A percentile compares a stretch with the other conserved stretches of the same genome.
phyloP scores from a whole-genome alignment of 2,329 filamentous ascomycete species.

The Waltergamsia citrina region DNA sequence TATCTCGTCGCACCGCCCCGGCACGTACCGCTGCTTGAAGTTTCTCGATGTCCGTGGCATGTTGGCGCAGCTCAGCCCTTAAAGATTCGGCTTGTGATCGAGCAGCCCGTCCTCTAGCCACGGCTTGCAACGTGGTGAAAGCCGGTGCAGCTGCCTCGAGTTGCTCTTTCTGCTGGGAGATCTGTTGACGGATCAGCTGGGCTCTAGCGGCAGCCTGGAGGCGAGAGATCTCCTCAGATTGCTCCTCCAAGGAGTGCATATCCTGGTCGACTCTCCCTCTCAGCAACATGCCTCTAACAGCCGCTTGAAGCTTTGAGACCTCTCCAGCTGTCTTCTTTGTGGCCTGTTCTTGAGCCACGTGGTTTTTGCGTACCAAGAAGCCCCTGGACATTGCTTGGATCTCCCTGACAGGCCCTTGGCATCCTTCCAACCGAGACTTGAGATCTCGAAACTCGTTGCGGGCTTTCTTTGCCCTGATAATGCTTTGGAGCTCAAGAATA shows the following conservation, averaged over 20 bases:
- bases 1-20: constrained; percentile 40
- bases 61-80: constrained; percentile 37
- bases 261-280: constrained; percentile 47
- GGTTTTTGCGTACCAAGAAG: constrained; percentile 50
- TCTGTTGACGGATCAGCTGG: constrained; percentile 45
- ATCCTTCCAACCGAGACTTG: constrained; percentile 50
- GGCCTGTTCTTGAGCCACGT: constrained; percentile 46
- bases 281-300: constrained; percentile 56
- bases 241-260: constrained; percentile 38
- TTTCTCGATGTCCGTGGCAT: constrained; percentile 29
- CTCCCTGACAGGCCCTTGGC: constrained; percentile 52
- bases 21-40: constrained; percentile 46
- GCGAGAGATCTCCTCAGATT: constrained; percentile 38
- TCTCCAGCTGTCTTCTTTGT: constrained; percentile 40
- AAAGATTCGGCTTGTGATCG: constrained; percentile 33
- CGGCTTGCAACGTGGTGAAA: constrained; percentile 35
- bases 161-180: constrained; percentile 38
- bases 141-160: constrained; percentile 38
- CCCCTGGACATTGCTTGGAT: constrained; percentile 60
- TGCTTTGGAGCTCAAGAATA: constrained; percentile 72
- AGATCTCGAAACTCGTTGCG: constrained; percentile 47
- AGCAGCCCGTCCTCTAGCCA: constrained; percentile 35
- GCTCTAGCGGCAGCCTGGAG: constrained; percentile 62
- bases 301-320: constrained; percentile 54
- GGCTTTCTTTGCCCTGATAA: constrained; percentile 61